Percentiles rank a stretch among this genome's conserved stretches.
Conservation (phyloP, 2,329 filamentous ascomycete species). For the Uncinocarpus reesii region DNA sequence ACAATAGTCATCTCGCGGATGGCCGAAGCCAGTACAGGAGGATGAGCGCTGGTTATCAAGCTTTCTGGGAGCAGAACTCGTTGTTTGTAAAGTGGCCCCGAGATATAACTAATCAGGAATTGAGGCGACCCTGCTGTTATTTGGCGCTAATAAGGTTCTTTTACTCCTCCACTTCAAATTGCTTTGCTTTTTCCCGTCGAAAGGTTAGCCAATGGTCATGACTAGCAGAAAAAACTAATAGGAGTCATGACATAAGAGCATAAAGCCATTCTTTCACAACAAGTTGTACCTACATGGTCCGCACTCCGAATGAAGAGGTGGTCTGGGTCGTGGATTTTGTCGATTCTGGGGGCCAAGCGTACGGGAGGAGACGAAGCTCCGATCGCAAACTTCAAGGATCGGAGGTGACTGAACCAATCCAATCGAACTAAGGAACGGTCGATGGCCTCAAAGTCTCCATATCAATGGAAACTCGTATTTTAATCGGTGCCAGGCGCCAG, state of each 20-base stretch:
- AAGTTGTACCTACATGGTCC: not conserved
- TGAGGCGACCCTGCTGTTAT: constrained; percentile 10
- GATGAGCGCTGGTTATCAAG: not conserved
- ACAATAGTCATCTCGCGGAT: not conserved
- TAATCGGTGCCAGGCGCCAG: constrained; percentile 10
- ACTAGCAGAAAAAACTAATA: not conserved
- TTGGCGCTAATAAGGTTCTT: constrained; percentile 12
- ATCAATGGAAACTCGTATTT: constrained; percentile 10
- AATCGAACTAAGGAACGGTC: not conserved
- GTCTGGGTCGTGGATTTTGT: constrained; percentile 1
- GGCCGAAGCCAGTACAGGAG: constrained; percentile 1
- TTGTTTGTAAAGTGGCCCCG: constrained; percentile 8
- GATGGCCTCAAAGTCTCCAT: constrained; percentile 6
- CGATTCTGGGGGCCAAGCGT: constrained; percentile 7
- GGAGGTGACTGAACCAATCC: constrained; percentile 13
- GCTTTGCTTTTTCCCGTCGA: constrained; percentile 7
- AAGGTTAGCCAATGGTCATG: constrained; percentile 5
- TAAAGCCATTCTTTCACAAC: constrained; percentile 2
- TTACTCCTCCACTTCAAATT: constrained; percentile 3
- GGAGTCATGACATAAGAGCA: constrained; percentile 11
- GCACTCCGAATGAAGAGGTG: constrained; percentile 6
- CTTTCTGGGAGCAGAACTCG: constrained; percentile 1
- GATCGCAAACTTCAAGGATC: constrained; percentile 8
- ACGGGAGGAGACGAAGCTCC: constrained; percentile 12
- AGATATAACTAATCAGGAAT: constrained; percentile 4